Conservation (phyloP, 2,329 filamentous ascomycete genomes). For the Pseudogymnoascus sp. region DNA sequence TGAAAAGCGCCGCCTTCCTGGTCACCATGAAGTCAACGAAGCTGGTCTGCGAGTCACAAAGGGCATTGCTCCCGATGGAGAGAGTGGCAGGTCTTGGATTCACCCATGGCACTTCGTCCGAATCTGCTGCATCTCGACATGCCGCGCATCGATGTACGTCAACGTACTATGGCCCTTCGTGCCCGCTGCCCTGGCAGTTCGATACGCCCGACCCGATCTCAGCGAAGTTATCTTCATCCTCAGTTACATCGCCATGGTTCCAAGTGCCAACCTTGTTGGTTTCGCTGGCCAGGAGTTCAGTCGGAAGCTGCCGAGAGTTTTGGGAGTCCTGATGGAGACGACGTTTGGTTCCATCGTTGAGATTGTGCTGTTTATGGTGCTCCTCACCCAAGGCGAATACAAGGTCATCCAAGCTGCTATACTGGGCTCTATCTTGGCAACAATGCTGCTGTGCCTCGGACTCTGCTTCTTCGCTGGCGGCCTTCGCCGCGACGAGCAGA, state of each 20-base stretch:
- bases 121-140: constrained; percentile 58
- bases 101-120: constrained; percentile 56
- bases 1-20: neutral
- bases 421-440: constrained; percentile 74
- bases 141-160: constrained; percentile 54
- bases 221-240: constrained; percentile 61
- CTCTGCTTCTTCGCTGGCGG: constrained; percentile 75
- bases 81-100: constrained; percentile 61
- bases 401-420: constrained; percentile 79
- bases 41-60: constrained; percentile 29
- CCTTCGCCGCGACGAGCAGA: constrained; percentile 57
- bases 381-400: constrained; percentile 51
- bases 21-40: constrained; percentile 17
- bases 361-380: constrained; percentile 73
- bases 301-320: constrained; percentile 67
- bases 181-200: constrained; percentile 61
- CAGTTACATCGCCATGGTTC: constrained; percentile 71
- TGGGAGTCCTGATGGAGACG: constrained; percentile 55
- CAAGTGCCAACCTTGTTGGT: constrained; percentile 66
- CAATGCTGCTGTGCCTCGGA: constrained; percentile 72
- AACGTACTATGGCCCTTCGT: constrained; percentile 72
- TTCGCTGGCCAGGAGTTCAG: constrained; percentile 67
- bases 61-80: constrained; percentile 45
- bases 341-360: constrained; percentile 70
- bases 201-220: constrained; percentile 46